Percentiles rank a stretch among this genome's conserved stretches.
Evolutionary conservation across 31 red algal species (phyloP).

Genomic region (Odonthalia washingtoniensis): DNA sequence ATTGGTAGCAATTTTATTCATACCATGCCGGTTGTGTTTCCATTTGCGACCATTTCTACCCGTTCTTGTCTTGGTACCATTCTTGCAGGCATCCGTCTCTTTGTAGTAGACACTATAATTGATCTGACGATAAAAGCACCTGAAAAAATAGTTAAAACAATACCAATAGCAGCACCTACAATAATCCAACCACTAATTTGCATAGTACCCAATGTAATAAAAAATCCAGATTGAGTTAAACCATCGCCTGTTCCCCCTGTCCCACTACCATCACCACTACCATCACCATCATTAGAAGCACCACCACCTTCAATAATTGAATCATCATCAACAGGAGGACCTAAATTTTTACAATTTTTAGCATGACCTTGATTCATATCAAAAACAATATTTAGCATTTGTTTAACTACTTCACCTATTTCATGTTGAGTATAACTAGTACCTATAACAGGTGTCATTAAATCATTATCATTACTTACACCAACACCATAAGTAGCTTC

Average conservation of each 20-base stretch:
- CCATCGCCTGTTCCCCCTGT: constrained; percentile 1
- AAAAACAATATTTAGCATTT: constrained; percentile 54
- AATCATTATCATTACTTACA: constrained; percentile 50
- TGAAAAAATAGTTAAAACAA: not conserved
- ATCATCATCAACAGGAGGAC: constrained; percentile 49
- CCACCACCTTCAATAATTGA: constrained; percentile 34
- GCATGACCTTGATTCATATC: constrained; percentile 37
- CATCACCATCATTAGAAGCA: not conserved
- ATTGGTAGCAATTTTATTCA: no score
- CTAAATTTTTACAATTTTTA: constrained; percentile 43
- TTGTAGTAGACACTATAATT: not conserved
- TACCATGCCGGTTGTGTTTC: not conserved
- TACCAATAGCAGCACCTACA: constrained; percentile 46
- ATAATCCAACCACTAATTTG: constrained; percentile 58
- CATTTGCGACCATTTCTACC: not conserved
- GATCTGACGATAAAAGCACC: not conserved
- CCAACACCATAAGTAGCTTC: constrained; percentile 37
- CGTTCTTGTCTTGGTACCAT: not conserved
- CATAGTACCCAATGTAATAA: constrained; percentile 13
- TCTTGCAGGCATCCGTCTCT: not conserved
- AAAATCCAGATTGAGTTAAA: no score
- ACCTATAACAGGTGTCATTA: constrained; percentile 75
- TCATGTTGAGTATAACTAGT: constrained; percentile 69
- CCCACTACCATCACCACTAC: not conserved
- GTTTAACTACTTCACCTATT: constrained; percentile 26